phyloP scores from a whole-genome alignment of 139 green algal species.

The Edaphochlamys debaryana region DNA sequence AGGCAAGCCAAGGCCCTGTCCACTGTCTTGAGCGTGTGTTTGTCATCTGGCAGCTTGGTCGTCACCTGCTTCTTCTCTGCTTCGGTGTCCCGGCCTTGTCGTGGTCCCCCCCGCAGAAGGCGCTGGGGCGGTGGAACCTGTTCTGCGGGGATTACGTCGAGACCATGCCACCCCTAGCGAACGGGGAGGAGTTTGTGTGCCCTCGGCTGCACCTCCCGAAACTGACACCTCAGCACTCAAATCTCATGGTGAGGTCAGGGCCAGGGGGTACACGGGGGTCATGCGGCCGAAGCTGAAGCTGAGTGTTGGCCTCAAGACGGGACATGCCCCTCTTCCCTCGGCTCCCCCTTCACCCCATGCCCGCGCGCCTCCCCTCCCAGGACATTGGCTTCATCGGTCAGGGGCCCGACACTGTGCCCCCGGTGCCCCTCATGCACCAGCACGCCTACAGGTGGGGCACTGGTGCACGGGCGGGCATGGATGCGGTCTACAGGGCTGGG shows the following conservation, averaged over 20 bases:
- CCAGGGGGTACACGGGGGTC: no score
- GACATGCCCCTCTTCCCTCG: not conserved
- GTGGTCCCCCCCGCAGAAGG: not conserved
- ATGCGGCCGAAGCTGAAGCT: no score
- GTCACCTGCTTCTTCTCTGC: no score
- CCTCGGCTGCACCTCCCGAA: not conserved
- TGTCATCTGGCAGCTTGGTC: not conserved
- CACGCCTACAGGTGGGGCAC: not conserved
- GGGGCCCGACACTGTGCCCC: no score
- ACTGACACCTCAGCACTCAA: not conserved
- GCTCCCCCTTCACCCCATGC: no score
- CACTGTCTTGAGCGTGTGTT: no score
- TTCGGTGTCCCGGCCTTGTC: no score
- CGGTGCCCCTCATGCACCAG: not conserved
- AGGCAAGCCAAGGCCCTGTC: not conserved
- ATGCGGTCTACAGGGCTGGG: no score
- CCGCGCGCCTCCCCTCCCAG: not conserved
- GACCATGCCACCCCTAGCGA: not conserved
- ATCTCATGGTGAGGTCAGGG: not conserved
- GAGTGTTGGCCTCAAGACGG: no score
- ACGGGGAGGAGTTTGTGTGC: not conserved
- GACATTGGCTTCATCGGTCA: not conserved
- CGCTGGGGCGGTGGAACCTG: constrained; percentile 22
- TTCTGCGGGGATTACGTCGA: constrained; percentile 9
- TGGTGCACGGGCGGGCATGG: no score